Evolutionary conservation across 352 stramenopile genomes (phyloP), one percentile per base, ranked within the genome.

Genomic region (Pythium rishiriense): DNA sequence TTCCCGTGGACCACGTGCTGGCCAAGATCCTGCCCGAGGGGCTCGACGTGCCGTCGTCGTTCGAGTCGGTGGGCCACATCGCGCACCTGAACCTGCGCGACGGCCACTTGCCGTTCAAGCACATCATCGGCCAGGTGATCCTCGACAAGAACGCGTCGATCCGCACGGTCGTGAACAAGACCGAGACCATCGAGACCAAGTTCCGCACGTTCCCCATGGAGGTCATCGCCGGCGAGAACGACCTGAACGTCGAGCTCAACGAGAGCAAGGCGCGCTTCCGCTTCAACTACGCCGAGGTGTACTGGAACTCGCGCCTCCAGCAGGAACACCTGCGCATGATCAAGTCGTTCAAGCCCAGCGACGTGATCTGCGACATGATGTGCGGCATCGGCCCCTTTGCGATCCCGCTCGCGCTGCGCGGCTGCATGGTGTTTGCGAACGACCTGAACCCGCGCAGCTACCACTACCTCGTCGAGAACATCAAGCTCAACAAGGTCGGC

Each of bases 171-270:
- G 97, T 99, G 25, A 99, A 99, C 83, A 99, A 99, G 75, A 87
- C 94, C 48, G 94, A 96, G 45, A 97, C 86, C 54, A 99, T 99
- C 60, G 85, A 98, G 72, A 96, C 83, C 54, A 76, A 92, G 61
- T 99, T 97, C 75, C 81, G 97, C 19, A 99, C 97, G 6, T 99
- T 99, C 78, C 91, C 90, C 0, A 98, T 99, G 93, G 96, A 99
- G 76, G 80, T 99, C 10, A 74, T 98, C 24, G 95, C 91, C 3
- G 90, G 88, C 14, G 89, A 97, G 4, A 70, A 88, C 58, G 73
- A 94, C 62, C 74, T 94, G 57, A 59, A 95, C 54, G 93, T 98
- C 33, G 79, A 88, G 51, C 70, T 99, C 19, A 91, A 96, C 58
- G 97, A 99, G 73, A 96, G 92, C 76, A 96, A 94, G 56, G 97